These are phyloP conservation scores for Aureobasidium melanogenum DNA, from an alignment of 2,329 filamentous ascomycete species.

Conservation along the genomic window DNA sequence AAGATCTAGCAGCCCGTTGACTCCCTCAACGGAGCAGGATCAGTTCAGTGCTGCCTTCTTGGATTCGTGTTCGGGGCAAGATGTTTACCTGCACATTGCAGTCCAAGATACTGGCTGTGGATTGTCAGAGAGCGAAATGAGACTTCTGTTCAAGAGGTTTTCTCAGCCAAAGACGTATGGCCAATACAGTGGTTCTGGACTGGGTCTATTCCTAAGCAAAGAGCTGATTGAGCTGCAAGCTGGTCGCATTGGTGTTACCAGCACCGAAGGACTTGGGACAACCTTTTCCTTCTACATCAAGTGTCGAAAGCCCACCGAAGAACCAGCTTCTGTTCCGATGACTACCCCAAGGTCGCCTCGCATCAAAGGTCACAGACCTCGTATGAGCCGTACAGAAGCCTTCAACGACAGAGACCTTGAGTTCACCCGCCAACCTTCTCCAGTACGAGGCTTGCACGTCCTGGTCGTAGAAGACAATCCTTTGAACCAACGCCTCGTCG, in stretches of 20 bases:
- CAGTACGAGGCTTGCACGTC: constrained; percentile 8
- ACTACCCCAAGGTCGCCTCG: not conserved
- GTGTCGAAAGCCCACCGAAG: constrained; percentile 36
- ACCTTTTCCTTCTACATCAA: constrained; percentile 60
- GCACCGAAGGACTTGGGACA: constrained; percentile 48
- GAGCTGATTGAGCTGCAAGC: constrained; percentile 59
- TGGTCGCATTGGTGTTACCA: constrained; percentile 56
- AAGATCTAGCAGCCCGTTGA: not conserved
- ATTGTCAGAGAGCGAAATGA: constrained; percentile 27
- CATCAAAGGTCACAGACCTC: not conserved
- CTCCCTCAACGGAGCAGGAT: not conserved
- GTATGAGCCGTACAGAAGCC: constrained; percentile 12
- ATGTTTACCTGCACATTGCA: constrained; percentile 15
- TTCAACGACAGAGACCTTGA: constrained; percentile 13
- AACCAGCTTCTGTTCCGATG: not conserved
- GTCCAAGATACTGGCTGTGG: constrained; percentile 21
- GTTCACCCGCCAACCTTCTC: constrained; percentile 1
- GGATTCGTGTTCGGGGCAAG: not conserved
- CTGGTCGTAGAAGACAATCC: constrained; percentile 24
- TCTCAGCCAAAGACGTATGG: constrained; percentile 58
- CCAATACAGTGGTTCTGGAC: constrained; percentile 58
- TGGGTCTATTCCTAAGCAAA: constrained; percentile 59
- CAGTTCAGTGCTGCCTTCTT: not conserved
- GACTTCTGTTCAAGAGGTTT: constrained; percentile 57
- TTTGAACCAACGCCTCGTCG: constrained; percentile 22